Evolutionary conservation across 2,329 filamentous ascomycete species (phyloP), one percentile per base, ranked within the genome.

Genomic region (Trichoderma aggressivum): DNA sequence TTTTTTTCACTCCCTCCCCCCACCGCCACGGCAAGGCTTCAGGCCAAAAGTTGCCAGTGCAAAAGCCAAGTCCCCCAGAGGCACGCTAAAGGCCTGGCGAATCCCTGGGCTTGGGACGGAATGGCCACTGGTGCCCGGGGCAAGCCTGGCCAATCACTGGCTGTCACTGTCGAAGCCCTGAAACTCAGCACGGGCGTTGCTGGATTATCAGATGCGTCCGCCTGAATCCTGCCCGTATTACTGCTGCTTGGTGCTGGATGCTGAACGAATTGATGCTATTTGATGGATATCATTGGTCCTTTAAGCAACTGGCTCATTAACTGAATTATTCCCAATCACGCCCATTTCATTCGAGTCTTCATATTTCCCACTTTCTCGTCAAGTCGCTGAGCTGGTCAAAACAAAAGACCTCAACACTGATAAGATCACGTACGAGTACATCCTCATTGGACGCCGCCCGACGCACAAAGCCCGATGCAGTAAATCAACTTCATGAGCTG

Each of bases 91-190:
- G 34, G 14, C 12, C 18, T 56, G 32, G 24, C 63, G 55, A 66
- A 53, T 66, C 65, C 65, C 55, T 60, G 67, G 56, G 68, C 56
- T 59, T 68, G 65, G 68, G 67, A 62, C 58, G 53, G 69, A 70
- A 53, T 59, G 34, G 50, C 53, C 62, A 65, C 60, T 70, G 69
- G 69, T 70, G 69, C 69, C 69, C 61, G 61, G 61, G 68, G 53
- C 68, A 47, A 12, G 53, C 24, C 64, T 43, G 70, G 56, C 72
- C 74, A 75, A 74, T 75, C 73, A 72, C 30, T 3, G 5, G 3
- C 5, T 50, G 18, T 11, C 12, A 39, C 59, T 30, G 21, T n/a
- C 56, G 50, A 34, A 59, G 56, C 56, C 55, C 30, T 21, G 28
- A 32, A 58, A 58, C 55, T 28, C 55, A 58, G 55, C 55, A 58